Evolutionary conservation across 805 yeast species (phyloP).

Genomic region (Saccharomycopsis olivae): DNA sequence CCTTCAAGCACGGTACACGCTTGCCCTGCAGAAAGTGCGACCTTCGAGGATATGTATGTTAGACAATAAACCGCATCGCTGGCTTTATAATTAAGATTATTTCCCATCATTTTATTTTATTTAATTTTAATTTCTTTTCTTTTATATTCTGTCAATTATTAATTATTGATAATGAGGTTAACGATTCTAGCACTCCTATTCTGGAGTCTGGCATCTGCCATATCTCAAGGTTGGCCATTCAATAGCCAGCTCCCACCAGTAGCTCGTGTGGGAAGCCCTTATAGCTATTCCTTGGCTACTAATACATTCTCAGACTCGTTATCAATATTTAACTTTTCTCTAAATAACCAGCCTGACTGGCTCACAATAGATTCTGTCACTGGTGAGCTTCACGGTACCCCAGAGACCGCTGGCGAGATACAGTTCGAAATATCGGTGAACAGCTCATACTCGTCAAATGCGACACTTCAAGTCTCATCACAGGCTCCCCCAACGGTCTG

Average conservation of each 20-base stretch:
- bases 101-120: no score
- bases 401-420: conserved; percentile 22
- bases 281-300: conserved; percentile 54
- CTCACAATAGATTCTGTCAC: conserved; percentile 54
- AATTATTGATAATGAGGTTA: no score
- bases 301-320: conserved; percentile 46
- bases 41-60: no score
- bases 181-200: not conserved
- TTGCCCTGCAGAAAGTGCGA: no score
- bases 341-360: conserved; percentile 64
- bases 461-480: conserved; percentile 48
- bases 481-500: conserved; percentile 43
- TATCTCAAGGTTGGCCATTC: conserved; percentile 33
- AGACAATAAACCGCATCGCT: no score
- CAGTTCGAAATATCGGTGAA: conserved; percentile 50
- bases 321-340: not conserved
- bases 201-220: not conserved
- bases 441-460: conserved; percentile 37
- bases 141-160: no score
- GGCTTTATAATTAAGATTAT: no score
- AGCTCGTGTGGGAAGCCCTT: conserved; percentile 57
- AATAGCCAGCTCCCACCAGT: conserved; percentile 78
- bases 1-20: no score
- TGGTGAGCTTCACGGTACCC: conserved; percentile 62
- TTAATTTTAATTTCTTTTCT: no score